A percentile compares a stretch with the other conserved stretches of the same genome.
Conservation (phyloP, 116 monocot species). For the Papilionanthe hybrid region DNA sequence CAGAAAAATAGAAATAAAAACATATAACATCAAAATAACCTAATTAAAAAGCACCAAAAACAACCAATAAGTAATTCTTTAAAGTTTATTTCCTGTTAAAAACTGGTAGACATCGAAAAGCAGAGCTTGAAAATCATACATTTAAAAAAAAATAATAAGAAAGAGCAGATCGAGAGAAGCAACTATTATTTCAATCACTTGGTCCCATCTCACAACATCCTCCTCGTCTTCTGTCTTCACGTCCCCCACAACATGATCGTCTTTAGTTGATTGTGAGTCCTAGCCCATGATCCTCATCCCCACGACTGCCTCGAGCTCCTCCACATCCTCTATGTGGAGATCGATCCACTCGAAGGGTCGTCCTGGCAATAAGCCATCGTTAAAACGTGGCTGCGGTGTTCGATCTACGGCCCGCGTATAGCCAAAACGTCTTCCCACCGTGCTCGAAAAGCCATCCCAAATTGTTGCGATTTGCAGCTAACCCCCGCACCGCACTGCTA, state of each 20-base stretch:
- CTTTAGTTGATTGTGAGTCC: slow-evolving; percentile 67
- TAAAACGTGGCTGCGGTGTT: too few species aligned
- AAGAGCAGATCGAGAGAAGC: background rate
- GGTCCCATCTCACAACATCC: slow-evolving; percentile 18
- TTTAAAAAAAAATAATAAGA: background rate
- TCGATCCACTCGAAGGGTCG: slow-evolving; percentile 17
- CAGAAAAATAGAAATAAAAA: background rate
- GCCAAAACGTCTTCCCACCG: too few species aligned
- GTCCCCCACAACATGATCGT: slow-evolving; percentile 30
- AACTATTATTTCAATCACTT: background rate
- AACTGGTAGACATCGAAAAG: background rate
- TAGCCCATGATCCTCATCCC: slow-evolving; percentile 43
- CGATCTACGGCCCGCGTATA: too few species aligned
- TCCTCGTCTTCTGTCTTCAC: slow-evolving; percentile 17
- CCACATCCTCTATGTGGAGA: slow-evolving; percentile 22
- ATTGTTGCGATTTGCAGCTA: too few species aligned
- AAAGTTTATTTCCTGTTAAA: background rate
- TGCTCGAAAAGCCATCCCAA: too few species aligned
- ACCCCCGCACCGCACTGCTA: too few species aligned
- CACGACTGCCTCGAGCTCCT: slow-evolving; percentile 26
- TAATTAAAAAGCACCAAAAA: background rate
- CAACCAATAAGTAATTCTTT: background rate
- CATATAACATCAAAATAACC: background rate
- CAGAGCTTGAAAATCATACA: background rate
- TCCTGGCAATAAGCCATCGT: too few species aligned